A percentile compares a stretch with the other conserved stretches of the same genome.
These are phyloP conservation scores for Geotrichum bryndzae DNA, from an alignment of 1,139 yeast genomes.

Conservation along the genomic window DNA sequence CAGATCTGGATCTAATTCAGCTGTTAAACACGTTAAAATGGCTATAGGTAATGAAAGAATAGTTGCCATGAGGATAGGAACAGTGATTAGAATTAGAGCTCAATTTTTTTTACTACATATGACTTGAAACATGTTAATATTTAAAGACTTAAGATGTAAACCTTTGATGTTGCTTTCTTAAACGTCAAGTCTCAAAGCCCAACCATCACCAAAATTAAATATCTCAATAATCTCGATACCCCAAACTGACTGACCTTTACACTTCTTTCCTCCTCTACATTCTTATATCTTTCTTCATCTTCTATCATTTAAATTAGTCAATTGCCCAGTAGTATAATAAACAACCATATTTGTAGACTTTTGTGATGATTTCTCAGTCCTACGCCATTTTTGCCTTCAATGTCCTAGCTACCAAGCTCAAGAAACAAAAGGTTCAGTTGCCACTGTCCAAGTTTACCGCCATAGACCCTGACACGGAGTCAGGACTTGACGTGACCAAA, in stretches of 20 bases:
- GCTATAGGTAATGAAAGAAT: no score
- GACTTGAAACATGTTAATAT: no score
- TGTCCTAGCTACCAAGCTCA: constrained; percentile 34
- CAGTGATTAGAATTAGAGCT: no score
- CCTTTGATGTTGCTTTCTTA: not conserved
- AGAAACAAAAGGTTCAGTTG: constrained; percentile 21
- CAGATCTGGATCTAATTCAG: no score
- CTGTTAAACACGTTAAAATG: no score
- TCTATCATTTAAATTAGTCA: not conserved
- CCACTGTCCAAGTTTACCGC: constrained; percentile 3
- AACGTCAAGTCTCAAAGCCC: not conserved
- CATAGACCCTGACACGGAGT: constrained; percentile 18
- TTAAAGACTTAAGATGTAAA: not conserved
- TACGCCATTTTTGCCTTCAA: constrained; percentile 41
- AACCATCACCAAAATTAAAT: not conserved
- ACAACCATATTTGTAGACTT: not conserved
- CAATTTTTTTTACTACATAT: no score
- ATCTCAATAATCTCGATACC: not conserved
- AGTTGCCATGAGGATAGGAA: no score
- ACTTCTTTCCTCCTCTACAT: not conserved
- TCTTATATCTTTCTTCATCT: not conserved
- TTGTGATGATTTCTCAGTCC: constrained; percentile 19
- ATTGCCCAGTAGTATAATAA: not conserved
- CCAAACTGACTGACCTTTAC: not conserved
- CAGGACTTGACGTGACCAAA: constrained; percentile 7